These are phyloP conservation scores for Poa pratensis DNA, from an alignment of 176 grass and related monocot genomes.

Conservation along the genomic window DNA sequence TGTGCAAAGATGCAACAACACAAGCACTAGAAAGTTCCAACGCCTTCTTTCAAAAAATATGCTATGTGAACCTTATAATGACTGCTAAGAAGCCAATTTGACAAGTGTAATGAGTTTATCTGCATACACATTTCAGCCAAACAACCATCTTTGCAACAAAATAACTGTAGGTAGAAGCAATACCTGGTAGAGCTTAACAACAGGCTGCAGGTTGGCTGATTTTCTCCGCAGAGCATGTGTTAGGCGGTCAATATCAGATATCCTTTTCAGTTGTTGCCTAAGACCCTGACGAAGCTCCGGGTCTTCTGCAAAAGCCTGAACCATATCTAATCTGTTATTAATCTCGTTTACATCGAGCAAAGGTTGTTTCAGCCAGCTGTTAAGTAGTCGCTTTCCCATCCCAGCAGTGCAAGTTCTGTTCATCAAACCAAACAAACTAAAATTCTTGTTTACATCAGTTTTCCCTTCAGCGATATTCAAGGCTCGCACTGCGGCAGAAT, in stretches of 20 bases:
- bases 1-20: conserved; percentile 34
- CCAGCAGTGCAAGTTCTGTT: conserved; percentile 97
- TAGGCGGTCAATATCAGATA: conserved; percentile 84
- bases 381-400: conserved; percentile 93
- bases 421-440: conserved; percentile 98
- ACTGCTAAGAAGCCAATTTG: conserved; percentile 20
- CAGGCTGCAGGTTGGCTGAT: conserved; percentile 75
- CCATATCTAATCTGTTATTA: conserved; percentile 83
- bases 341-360: conserved; percentile 86
- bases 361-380: conserved; percentile 95
- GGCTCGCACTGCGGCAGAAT: conserved; percentile 89
- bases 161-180: conserved; percentile 27
- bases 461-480: conserved; percentile 89
- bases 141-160: conserved; percentile 30
- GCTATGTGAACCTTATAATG: conserved; percentile 14
- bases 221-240: conserved; percentile 68
- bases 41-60: conserved; percentile 9
- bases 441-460: conserved; percentile 96
- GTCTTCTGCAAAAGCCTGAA: conserved; percentile 90
- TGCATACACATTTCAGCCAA: conserved; percentile 34
- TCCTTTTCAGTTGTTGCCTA: conserved; percentile 82
- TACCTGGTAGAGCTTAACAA: conserved; percentile 97
- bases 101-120: conserved; percentile 18
- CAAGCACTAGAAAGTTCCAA: conserved; percentile 24
- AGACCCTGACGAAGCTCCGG: conserved; percentile 80